Base-by-base conservation (phyloP, 2,329 filamentous ascomycete species). In the Fusarium tuaranense region DNA sequence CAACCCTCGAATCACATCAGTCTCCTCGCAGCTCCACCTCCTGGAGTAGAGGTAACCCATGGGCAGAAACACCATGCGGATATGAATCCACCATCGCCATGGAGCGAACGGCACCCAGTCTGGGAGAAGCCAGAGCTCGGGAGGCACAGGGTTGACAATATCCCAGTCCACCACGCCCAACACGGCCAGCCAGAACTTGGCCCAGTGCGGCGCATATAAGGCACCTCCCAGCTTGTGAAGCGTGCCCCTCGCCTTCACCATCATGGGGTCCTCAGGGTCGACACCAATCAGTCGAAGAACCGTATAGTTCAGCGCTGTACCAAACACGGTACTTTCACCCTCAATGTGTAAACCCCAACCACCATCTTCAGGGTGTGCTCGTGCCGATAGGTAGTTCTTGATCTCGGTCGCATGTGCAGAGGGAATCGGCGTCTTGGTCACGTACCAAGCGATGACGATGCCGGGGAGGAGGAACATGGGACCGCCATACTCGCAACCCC, bases 11-110 rank as follows among this genome's bases (percentile, higher is more conserved):
- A 93, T 94, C 3, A 97, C 82, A 5, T 93, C 90, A 46, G 94
- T 96, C 76, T 93, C 88, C 18, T 94, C 93, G 74, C 93, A 93
- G 32, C 88, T 89, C 91, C 94, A 98, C 73, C 88, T 88, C 85
- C 93, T 95, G 0, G 95, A 97, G 86, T 93, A 98, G 48, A 98
- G 83, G 80, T 93, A 98, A 1, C 93, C 92, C 95, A 98, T 98
- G 7, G 95, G 93, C 59, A 98, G 82, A 79, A 96, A 98, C n/a
- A 99, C 95, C 83, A 94, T 92, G n/a, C 97, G 94, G 83, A 98
- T 98, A 79, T 99, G 97, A 78, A 98, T 94, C 96, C 95, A 98
- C 95, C 96, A 98, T 75, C 95, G 88, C 95, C 95, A 97, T 0
- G 96, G 96, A 7, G 95, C 92, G 79, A 98, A 89, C 1, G 95